phyloP scores from a whole-genome alignment of 2,329 filamentous ascomycete species.

The Penicillium sp. region DNA sequence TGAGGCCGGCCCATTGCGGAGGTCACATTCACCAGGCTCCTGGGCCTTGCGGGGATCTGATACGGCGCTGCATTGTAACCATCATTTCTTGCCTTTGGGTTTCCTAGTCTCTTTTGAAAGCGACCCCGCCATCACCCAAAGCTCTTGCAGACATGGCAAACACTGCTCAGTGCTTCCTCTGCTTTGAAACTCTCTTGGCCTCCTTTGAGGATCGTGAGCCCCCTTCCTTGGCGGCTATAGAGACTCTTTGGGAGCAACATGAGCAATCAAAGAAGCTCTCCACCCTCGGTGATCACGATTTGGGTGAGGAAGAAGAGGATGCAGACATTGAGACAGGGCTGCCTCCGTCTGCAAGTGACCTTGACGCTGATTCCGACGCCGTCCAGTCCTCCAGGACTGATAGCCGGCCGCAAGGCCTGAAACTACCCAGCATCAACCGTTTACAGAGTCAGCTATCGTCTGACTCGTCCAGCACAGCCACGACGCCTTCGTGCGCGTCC shows the following conservation, averaged over 20 bases:
- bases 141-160: slow-evolving; percentile 67
- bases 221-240: slow-evolving; percentile 67
- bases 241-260: slow-evolving; percentile 67
- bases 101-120: background rate
- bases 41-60: slow-evolving; percentile 11
- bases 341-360: slow-evolving; percentile 28
- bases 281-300: slow-evolving; percentile 28
- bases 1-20: slow-evolving; percentile 8
- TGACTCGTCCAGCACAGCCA: slow-evolving; percentile 42
- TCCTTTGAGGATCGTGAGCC: slow-evolving; percentile 70
- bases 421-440: slow-evolving; percentile 37
- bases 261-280: slow-evolving; percentile 44
- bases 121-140: background rate
- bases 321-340: slow-evolving; percentile 25
- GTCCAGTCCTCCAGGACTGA: slow-evolving; percentile 7
- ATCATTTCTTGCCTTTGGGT: background rate
- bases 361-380: slow-evolving; percentile 31
- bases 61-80: slow-evolving; percentile 4
- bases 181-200: slow-evolving; percentile 83
- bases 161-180: slow-evolving; percentile 82
- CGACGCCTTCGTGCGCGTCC: slow-evolving; percentile 49
- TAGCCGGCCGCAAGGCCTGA: slow-evolving; percentile 27
- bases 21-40: slow-evolving; percentile 7
- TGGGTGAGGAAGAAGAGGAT: slow-evolving; percentile 32
- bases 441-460: slow-evolving; percentile 40